phyloP scores from a whole-genome alignment of 2,329 filamentous ascomycete species.

The Leptographium galeiforme region DNA sequence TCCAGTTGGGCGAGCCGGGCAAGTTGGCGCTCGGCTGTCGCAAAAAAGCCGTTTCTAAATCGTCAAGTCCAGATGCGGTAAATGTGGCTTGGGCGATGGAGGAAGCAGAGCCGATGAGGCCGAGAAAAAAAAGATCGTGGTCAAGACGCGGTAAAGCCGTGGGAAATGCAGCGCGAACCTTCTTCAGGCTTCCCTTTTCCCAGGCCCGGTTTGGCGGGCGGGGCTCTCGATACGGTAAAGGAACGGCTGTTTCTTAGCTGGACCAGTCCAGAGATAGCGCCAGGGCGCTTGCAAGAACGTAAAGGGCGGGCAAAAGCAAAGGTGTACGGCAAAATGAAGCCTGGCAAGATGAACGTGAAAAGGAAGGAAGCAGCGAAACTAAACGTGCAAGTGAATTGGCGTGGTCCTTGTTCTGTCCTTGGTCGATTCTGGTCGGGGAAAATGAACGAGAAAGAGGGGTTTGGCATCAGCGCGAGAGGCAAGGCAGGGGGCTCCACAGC shows the following conservation, averaged over 20 bases:
- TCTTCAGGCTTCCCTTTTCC: not conserved
- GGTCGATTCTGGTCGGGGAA: not conserved
- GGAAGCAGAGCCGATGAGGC: too few relatives aligned
- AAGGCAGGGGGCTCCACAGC: not conserved
- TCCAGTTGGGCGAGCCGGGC: not conserved
- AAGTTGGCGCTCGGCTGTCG: too few relatives aligned
- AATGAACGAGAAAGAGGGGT: not conserved
- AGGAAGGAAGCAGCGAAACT: not conserved
- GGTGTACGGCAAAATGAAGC: not conserved
- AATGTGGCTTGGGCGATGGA: too few relatives aligned
- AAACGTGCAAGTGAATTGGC: not conserved
- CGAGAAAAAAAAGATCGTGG: not conserved
- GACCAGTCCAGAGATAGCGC: not conserved
- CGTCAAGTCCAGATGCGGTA: too few relatives aligned
- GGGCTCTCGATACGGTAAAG: not conserved
- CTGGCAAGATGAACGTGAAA: not conserved
- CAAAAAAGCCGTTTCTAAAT: too few relatives aligned
- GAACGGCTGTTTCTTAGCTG: not conserved
- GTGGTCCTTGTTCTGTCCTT: not conserved
- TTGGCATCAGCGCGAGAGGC: not conserved
- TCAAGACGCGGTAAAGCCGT: not conserved
- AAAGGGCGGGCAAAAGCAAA: not conserved
- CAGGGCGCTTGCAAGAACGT: not conserved
- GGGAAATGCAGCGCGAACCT: not conserved
- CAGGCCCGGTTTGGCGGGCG: not conserved